Evolutionary conservation across 2,329 filamentous ascomycete species (phyloP).

Genomic region (Aurifilum marmelostoma): DNA sequence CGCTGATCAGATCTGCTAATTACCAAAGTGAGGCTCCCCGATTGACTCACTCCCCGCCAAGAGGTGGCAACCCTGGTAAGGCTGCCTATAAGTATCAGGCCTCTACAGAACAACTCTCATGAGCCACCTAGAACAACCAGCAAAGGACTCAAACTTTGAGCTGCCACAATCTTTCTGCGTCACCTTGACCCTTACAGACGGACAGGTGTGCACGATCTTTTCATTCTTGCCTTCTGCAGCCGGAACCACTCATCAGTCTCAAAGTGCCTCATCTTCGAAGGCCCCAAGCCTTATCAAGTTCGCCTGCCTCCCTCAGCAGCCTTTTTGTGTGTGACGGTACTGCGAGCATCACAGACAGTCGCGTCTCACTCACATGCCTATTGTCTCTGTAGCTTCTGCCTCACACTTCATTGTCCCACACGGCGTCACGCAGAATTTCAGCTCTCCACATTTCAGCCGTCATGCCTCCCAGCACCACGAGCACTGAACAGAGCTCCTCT

Average conservation of each 20-base stretch:
- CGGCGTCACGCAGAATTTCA: not conserved
- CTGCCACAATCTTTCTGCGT: not conserved
- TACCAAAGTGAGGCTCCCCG: not conserved
- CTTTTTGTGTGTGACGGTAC: not conserved
- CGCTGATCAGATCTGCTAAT: not conserved
- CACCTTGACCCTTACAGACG: not conserved
- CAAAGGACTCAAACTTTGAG: not conserved
- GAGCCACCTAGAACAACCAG: too few relatives aligned
- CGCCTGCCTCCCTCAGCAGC: not conserved
- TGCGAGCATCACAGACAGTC: not conserved
- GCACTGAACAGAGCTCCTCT: constrained; percentile 9
- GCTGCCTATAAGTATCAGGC: not conserved
- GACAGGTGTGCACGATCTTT: not conserved
- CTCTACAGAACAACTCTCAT: not conserved
- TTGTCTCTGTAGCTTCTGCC: not conserved
- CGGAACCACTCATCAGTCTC: not conserved
- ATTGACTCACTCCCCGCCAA: constrained; percentile 8
- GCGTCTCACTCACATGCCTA: not conserved
- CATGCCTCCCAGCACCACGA: constrained; percentile 23
- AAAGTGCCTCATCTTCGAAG: not conserved
- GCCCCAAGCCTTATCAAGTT: not conserved
- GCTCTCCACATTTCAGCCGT: not conserved
- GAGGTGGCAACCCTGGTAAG: not conserved
- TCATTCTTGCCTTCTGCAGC: not conserved
- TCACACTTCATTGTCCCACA: not conserved